phyloP scores from a whole-genome alignment of 495 filamentous ascomycete species.

The Hypoxylon cercidicola region DNA sequence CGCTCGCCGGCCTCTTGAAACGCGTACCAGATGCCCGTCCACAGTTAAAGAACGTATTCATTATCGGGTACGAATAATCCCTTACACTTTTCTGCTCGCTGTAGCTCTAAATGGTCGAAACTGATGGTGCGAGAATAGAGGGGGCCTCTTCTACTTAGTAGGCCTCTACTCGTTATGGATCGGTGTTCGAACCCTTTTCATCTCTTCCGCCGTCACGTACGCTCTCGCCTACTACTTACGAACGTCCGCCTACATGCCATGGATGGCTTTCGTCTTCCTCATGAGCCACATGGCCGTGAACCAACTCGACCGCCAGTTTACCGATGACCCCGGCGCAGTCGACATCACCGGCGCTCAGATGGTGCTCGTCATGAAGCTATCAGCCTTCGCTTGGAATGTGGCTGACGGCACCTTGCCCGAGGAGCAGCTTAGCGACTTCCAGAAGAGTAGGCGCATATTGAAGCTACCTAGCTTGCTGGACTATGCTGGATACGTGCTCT shows the following conservation, averaged over 20 bases:
- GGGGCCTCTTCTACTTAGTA: slow-evolving; percentile 82
- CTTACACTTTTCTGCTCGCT: background rate
- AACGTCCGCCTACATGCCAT: slow-evolving; percentile 96
- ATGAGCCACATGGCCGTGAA: slow-evolving; percentile 96
- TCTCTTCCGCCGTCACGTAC: slow-evolving; percentile 83
- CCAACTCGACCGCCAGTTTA: slow-evolving; percentile 83
- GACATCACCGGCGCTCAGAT: slow-evolving; percentile 98
- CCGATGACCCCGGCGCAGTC: slow-evolving; percentile 68
- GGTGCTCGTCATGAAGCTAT: slow-evolving; percentile 99
- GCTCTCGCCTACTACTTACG: slow-evolving; percentile 81
- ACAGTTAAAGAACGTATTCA: slow-evolving; percentile 89
- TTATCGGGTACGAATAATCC: slow-evolving; percentile 66
- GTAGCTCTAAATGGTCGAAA: background rate
- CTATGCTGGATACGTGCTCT: slow-evolving; percentile 89
- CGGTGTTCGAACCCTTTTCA: slow-evolving; percentile 80
- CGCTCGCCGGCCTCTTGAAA: slow-evolving; percentile 88
- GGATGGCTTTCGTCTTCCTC: slow-evolving; percentile 91
- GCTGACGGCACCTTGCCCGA: slow-evolving; percentile 86
- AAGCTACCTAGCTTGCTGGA: slow-evolving; percentile 79
- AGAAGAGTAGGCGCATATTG: slow-evolving; percentile 81
- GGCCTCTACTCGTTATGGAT: slow-evolving; percentile 96
- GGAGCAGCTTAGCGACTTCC: slow-evolving; percentile 81
- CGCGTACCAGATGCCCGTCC: slow-evolving; percentile 87
- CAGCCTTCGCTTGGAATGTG: slow-evolving; percentile 96
- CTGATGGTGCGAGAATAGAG: slow-evolving; percentile 34